Conservation (phyloP, 306 rosid genomes). For the Vachellia pachyceras region DNA sequence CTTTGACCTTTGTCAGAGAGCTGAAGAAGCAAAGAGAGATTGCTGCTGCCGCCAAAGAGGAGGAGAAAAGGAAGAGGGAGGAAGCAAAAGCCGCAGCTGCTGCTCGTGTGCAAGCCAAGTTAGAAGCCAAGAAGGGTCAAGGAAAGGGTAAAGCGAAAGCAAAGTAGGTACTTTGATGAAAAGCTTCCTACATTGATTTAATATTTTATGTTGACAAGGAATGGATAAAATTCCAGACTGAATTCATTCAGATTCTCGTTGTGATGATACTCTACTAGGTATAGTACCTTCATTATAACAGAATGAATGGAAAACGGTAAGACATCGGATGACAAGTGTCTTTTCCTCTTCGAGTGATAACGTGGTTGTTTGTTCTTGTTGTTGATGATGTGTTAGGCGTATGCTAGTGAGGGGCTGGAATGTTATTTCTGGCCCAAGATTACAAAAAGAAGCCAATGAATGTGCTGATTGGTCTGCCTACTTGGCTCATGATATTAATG, state of each 20-base stretch:
- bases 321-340: neutral
- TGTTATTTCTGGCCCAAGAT: neutral
- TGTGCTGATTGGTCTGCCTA: neutral
- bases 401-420: neutral
- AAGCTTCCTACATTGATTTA: no score
- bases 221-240: neutral
- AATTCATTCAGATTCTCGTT: neutral
- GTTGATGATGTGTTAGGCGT: neutral
- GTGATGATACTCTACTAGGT: neutral
- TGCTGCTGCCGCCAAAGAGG: slow-evolving; percentile 86
- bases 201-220: neutral
- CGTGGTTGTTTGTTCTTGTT: neutral
- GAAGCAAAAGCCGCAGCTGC: slow-evolving; percentile 95
- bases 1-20: slow-evolving; percentile 53
- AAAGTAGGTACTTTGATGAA: slow-evolving; percentile 46
- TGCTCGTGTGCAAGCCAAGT: slow-evolving; percentile 91
- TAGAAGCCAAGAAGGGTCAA: slow-evolving; percentile 82
- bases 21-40: slow-evolving; percentile 95
- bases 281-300: neutral
- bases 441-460: neutral
- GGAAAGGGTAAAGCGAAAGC: slow-evolving; percentile 94
- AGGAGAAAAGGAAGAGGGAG: slow-evolving; percentile 87
- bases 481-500: neutral
- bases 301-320: neutral
- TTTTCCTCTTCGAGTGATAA: neutral